A percentile compares a stretch with the other conserved stretches of the same genome.
These are phyloP conservation scores for Oemleria cerasiformis DNA, from an alignment of 306 rosid genomes.

Conservation along the genomic window DNA sequence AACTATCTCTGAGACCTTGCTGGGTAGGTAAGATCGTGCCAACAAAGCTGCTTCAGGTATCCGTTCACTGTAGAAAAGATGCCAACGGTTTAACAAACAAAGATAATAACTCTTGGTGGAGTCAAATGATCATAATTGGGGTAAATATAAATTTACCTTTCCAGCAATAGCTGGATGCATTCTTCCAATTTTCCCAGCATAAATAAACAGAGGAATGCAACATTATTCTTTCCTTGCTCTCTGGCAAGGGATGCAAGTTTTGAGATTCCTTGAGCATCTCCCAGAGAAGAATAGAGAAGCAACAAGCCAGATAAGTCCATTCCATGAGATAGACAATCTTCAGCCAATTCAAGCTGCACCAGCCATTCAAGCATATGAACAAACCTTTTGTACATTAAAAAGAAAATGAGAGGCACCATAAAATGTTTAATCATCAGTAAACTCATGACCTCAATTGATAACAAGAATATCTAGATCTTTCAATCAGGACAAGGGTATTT, in stretches of 20 bases:
- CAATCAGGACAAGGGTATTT: neutral
- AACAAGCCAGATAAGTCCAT: slow-evolving; percentile 87
- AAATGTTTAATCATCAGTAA: slow-evolving; percentile 2
- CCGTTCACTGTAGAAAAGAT: slow-evolving; percentile 62
- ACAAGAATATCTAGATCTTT: neutral
- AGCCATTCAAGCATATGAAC: slow-evolving; percentile 11
- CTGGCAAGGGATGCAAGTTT: slow-evolving; percentile 82
- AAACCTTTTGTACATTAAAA: slow-evolving; percentile 12
- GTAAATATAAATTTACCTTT: slow-evolving; percentile 48
- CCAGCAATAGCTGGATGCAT: slow-evolving; percentile 85
- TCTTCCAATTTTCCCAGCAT: slow-evolving; percentile 91
- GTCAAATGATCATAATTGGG: neutral
- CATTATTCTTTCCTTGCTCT: slow-evolving; percentile 96
- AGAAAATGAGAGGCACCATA: neutral
- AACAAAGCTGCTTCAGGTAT: slow-evolving; percentile 98
- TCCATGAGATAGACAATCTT: slow-evolving; percentile 79
- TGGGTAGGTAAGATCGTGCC: slow-evolving; percentile 98
- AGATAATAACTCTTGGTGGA: neutral
- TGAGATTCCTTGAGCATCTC: slow-evolving; percentile 83
- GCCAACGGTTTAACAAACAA: slow-evolving; percentile 13
- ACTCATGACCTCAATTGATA: neutral
- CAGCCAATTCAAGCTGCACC: slow-evolving; percentile 95
- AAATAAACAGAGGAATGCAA: slow-evolving; percentile 86
- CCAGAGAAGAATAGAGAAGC: slow-evolving; percentile 91
- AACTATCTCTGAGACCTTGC: slow-evolving; percentile 92